Evolutionary conservation across 257 asterid genomes (phyloP), one percentile per base, ranked within the genome.

Genomic region (Apocynum venetum): DNA sequence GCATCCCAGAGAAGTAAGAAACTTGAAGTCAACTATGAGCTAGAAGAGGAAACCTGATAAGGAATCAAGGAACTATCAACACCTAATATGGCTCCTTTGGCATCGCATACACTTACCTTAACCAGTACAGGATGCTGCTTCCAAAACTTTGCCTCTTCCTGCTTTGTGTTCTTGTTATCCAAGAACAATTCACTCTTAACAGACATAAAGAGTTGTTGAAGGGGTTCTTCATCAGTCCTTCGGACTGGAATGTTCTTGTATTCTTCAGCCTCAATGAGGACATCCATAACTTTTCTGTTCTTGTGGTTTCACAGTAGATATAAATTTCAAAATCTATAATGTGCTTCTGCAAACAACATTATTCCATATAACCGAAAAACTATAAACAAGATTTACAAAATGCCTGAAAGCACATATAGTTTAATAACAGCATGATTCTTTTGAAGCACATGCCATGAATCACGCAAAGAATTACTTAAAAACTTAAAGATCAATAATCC

Each of bases 91-190:
- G 74, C 46, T 70, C 61, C 44, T 51, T 43, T 59, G 47, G 48
- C 73, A 63, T 84, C 82, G 40, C 17, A 4, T 59, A 40, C 25
- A 31, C 71, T 82, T 84, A 91, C 99, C 97, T 93, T 95, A 81
- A 90, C 86, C 78, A 85, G 82, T 48, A 94, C 91, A 0, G 98
- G 97, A 77, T 91, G 97, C 87, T 87, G 96, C 87, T 91, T 91
- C 97, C 96, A 95, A 81, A 90, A 95, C 82, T 95, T 95, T 51
- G 94, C 89, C 85, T 93, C 97, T 75, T 95, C 99, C 82, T 86
- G 94, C 67, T 82, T 91, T 25, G 80, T 81, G 80, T 85, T 94
- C 92, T 94, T 92, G n/a, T 89, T 90, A 75, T 91, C 96, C 82
- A 90, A 79, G 87, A 83, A 91, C 82, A 95, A 76, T 84, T 95